Conservation (phyloP, 257 asterid genomes). For the Ballota nigra region DNA sequence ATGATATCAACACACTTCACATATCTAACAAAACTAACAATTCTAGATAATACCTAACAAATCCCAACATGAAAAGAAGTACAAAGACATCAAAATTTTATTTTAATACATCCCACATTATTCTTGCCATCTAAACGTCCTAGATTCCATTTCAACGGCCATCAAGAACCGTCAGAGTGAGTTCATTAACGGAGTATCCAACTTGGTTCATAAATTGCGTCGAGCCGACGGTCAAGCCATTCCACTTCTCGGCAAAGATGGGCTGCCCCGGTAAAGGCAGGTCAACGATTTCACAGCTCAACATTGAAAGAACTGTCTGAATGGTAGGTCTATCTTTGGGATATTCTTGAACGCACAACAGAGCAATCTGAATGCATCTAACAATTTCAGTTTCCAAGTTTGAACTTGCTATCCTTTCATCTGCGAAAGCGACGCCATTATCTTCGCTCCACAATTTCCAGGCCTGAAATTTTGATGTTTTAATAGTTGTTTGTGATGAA, state of each 20-base stretch:
- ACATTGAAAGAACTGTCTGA: conserved; percentile 39
- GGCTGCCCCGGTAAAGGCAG: conserved; percentile 39
- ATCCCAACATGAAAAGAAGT: no score
- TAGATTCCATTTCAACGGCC: conserved; percentile 24
- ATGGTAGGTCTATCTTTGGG: conserved; percentile 41
- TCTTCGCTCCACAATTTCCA: conserved; percentile 55
- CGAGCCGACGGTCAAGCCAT: conserved; percentile 15
- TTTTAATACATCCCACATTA: no score
- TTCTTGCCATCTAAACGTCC: no score
- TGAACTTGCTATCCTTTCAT: conserved; percentile 29
- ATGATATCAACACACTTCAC: no score
- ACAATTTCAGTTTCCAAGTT: conserved; percentile 16
- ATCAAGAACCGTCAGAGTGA: conserved; percentile 29
- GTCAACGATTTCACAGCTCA: conserved; percentile 31
- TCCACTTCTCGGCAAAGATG: conserved; percentile 40
- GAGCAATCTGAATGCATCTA: conserved; percentile 48
- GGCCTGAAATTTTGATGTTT: conserved; percentile 33
- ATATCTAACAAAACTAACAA: no score
- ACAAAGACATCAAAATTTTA: no score
- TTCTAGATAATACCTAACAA: no score
- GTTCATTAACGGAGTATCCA: conserved; percentile 34
- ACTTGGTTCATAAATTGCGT: conserved; percentile 10
- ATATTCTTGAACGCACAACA: conserved; percentile 51
- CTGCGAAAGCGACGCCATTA: conserved; percentile 36
- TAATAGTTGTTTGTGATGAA: neutral